Base-by-base conservation (phyloP, 2,329 filamentous ascomycete species). In the Phialophora chinensis region DNA sequence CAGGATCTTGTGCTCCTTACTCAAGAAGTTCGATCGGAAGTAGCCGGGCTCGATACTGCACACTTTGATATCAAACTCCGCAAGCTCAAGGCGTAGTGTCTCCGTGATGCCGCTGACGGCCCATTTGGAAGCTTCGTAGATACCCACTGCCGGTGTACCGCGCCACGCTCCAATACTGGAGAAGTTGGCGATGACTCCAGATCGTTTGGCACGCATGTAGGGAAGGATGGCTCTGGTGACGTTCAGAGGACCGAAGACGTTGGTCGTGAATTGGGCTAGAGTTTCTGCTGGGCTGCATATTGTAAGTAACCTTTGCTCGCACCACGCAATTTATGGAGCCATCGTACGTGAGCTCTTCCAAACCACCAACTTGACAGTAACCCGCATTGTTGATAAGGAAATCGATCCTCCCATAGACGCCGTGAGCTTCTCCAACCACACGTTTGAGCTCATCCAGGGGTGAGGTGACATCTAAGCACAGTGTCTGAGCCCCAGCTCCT, bases 1-100 rank as follows among this genome's bases (percentile, higher is more conserved):
- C 23, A 55, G 23, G 27, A 59, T 52, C 58, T 64, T 66, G 54
- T 66, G 56, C 23, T 62, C 62, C 12, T 23, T 54, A 38, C 33
- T 52, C 5, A 69, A 44, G 33, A 70, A 65, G 54, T 65, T 67
- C 38, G 68, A 69, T 8, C 68, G 66, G 29, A 70, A 70, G 50
- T 65, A 66, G n/a, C 79, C 80, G 0, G 76, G 79, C 63, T 80
- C 77, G 29, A 82, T 68, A 6, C 79, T 72, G 49, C 73, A 71
- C 47, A 75, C 72, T 23, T 69, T 71, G 66, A 81, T 78, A 4
- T 75, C 74, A 61, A 80, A 73, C 2, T 65, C 63, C n/a, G 65
- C 68, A 17, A 77, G 65, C 68, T 81, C 78, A 27, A 74, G 75
- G 47, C 20, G 70, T 63, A 62, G 71, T 20, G 63, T 68, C 50